phyloP scores from a whole-genome alignment of 495 filamentous ascomycete species.

The Podospora bellae-mahoneyi region DNA sequence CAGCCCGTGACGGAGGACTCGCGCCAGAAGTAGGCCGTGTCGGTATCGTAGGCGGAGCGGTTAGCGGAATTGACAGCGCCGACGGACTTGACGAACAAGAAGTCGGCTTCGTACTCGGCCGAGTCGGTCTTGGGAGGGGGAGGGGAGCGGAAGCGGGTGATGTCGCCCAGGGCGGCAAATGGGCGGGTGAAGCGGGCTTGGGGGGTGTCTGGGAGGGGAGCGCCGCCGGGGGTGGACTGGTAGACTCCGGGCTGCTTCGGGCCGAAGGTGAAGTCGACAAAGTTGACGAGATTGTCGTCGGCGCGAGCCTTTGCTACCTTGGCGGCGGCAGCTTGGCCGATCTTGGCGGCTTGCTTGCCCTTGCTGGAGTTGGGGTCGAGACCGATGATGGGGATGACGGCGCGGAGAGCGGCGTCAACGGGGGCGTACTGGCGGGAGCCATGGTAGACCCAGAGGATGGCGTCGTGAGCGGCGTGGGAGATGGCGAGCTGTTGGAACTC shows the following conservation, averaged over 20 bases:
- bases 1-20: constrained; percentile 35
- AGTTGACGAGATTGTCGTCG: constrained; percentile 34
- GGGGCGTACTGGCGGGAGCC: constrained; percentile 33
- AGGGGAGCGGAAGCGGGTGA: constrained; percentile 26
- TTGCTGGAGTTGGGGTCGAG: constrained; percentile 26
- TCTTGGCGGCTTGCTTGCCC: constrained; percentile 24
- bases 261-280: constrained; percentile 32
- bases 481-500: constrained; percentile 40
- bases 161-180: constrained; percentile 31
- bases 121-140: constrained; percentile 26
- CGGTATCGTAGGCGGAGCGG: constrained; percentile 27
- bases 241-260: constrained; percentile 32
- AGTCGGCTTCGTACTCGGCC: constrained; percentile 22
- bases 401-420: constrained; percentile 27
- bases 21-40: constrained; percentile 36
- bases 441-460: constrained; percentile 36
- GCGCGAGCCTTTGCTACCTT: constrained; percentile 29
- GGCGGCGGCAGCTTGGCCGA: constrained; percentile 30
- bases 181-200: constrained; percentile 29
- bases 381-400: constrained; percentile 31
- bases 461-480: constrained; percentile 40
- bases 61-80: constrained; percentile 29
- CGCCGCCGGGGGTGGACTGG: constrained; percentile 29
- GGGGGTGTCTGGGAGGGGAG: constrained; percentile 32
- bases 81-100: constrained; percentile 29